Evolutionary conservation across 768 basidiomycete species (phyloP), one percentile per base, ranked within the genome.

Genomic region (Lactarius indigo): DNA sequence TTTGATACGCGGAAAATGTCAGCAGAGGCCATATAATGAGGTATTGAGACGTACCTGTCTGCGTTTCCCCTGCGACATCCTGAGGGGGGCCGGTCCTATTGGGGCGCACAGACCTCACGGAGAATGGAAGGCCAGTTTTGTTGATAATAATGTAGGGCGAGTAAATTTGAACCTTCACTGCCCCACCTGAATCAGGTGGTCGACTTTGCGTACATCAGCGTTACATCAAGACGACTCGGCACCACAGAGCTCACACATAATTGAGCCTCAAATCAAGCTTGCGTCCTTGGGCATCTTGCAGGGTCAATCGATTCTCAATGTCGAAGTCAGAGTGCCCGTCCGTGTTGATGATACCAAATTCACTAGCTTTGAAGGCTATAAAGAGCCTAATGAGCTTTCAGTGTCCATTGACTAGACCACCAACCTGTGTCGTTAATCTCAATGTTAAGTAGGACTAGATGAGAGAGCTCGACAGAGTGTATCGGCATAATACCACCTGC

Each of bases 331-430:
- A 91, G 63, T 92, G 86, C 33, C 87, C 88, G 74, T 97, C 94
- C 18, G 92, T 93, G 73, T 94, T 98, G 78, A 99, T 96, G 76
- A 99, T 98, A 3, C 94, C 90, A 72, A 97, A 99, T 65, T 98
- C 96, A 74, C 95, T 96, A 18, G 94, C 90, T 73, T 90, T 91
- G 80, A 95, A 93, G 17, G 87, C 94, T 96, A 71, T 5, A 61
- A 33, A 50, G 30, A 35, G 37, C 30, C 30, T 28, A 63, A 39
- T 35, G 23, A 61, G 42, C 31, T 52, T 41, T 20, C 30, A 15
- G 55, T 37, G 9, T 30, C 26, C n/a, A 20, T 50, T 20, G n/a
- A 58, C 35, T 8, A 61, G 42, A 18, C 2, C 20, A 65, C 82
- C 72, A 71, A 94, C 96, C 87, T 57, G 94, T 91, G 71, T 98